phyloP scores from a whole-genome alignment of 2,329 filamentous ascomycete genomes.

The Neocucurbitaria cava region DNA sequence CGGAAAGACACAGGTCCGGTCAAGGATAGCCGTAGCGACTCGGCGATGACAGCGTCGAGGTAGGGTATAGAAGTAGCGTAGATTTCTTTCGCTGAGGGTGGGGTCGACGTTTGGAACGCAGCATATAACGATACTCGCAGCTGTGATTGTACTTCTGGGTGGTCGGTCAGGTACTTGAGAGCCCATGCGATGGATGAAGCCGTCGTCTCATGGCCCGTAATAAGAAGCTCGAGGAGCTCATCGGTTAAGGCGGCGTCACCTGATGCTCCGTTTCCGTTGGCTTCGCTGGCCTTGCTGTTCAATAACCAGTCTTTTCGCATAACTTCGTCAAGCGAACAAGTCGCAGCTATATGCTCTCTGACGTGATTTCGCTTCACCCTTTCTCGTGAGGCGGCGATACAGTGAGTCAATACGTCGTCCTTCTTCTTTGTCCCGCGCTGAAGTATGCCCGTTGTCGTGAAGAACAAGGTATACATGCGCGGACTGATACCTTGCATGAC shows the following conservation, averaged over 20 bases:
- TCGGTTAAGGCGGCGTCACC: constrained; percentile 5
- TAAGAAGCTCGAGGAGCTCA: constrained; percentile 13
- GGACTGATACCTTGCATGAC: constrained; percentile 10
- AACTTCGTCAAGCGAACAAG: constrained; percentile 8
- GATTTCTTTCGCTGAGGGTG: constrained; percentile 1
- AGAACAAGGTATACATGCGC: constrained; percentile 3
- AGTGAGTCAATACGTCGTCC: not conserved
- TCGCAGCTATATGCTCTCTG: not conserved
- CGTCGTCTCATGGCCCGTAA: constrained; percentile 16
- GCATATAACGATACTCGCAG: constrained; percentile 4
- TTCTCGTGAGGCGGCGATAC: not conserved
- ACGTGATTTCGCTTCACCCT: not conserved
- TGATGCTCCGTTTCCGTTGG: not conserved
- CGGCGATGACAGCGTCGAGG: constrained; percentile 11
- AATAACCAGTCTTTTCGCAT: not conserved
- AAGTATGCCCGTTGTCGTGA: constrained; percentile 5
- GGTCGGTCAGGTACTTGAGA: constrained; percentile 11
- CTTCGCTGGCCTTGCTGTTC: not conserved
- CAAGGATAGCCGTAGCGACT: constrained; percentile 5
- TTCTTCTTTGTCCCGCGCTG: constrained; percentile 2
- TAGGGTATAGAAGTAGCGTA: constrained; percentile 2
- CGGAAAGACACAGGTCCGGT: constrained; percentile 9
- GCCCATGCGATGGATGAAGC: constrained; percentile 10
- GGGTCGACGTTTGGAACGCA: not conserved
- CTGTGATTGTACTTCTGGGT: constrained; percentile 1